Base-by-base conservation (phyloP, 2,329 filamentous ascomycete genomes). In the Fusarium liriodendri region DNA sequence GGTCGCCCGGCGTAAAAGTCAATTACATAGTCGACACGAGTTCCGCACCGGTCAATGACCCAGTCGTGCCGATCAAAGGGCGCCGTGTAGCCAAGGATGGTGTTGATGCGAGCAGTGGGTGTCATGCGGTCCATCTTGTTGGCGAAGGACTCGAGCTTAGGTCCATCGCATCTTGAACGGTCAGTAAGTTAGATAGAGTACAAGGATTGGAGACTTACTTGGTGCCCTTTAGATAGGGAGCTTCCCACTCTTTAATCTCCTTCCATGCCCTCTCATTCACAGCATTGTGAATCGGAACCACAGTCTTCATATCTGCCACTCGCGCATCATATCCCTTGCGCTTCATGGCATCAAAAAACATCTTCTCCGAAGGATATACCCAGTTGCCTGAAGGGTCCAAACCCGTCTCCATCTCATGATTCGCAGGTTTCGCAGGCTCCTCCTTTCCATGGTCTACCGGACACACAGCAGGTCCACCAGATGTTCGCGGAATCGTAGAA, bases 51-150 rank as follows among this genome's bases (percentile, higher is more conserved):
- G 83, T 99, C 95, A 38, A 99, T 92, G 27, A 98, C 91, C 97
- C 97, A 99, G 83, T 99, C 97, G 82, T 99, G 97, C 32, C 97
- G 88, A 84, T 99, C 97, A 83, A 99, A 99, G 2, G 97, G 97
- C 62, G 92, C 88, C 69, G 93, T 92, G 82, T 98, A 98, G n/a
- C 97, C 97, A 63, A 98, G 84, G 67, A 95, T 83, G 6, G 92
- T 94, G 82, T 97, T 97, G 75, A 97, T 83, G 67, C 95, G 88
- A 3, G 97, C 97, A 70, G 92, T 92, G 0, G 97, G 97, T 5
- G 94, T 97, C 85, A 98, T 86, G 68, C 85, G 86, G 16, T 85
- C 86, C 77, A 87, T 91, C 55, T 92, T 86, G 69, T 97, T 97
- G 5, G 91, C 90, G 81, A 99, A 99, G 5, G 91, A 94, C 74